Evolutionary conservation across 2,329 filamentous ascomycete species (phyloP), one percentile per base, ranked within the genome.

Genomic region (Neofusicoccum sp.): DNA sequence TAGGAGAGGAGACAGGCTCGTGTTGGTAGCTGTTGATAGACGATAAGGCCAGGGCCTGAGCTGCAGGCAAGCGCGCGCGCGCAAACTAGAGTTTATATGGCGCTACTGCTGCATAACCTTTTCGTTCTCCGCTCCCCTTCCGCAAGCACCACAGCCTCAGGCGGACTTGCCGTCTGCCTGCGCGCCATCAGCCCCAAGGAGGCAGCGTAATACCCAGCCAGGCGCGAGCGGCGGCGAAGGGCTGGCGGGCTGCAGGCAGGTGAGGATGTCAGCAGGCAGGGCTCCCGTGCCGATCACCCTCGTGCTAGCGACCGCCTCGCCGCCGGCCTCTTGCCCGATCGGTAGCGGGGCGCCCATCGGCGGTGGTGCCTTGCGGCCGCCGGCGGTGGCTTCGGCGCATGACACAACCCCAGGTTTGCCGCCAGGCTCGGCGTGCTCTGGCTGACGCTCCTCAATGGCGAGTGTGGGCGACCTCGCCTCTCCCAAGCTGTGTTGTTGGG

Each of bases 1-100:
- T 44, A 52, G 31, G 47, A 45, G 14, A 36, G 54, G 39, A 12
- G 37, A 37, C 14, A 22, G 54, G 41, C 36, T 58, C 54, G 54
- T 58, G 54, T 54, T 54, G 34, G 43, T 58, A 22, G 22, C 22
- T 22, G 22, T 45, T 45, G 39, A 58, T 58, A 45, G 41, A 45
- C 54, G 54, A 58, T 58, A 58, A 58, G 54, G 29, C 54, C 34
- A 29, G 29, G 52, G 52, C 41, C 54, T 58, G 41, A 56, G 50
- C 50, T 56, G 50, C 33, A 22, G 39, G 50, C 33, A 39, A 56
- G 52, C 52, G 33, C 52, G 52, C 52, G 33, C 34, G 50, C 50
- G 36, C 49, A 29, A 28, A 2, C 49, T 12, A 7, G 34, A 29
- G 50, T 41, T 56, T 56, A 56, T 56, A 56, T n/a, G 29, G 33